Conservation (phyloP, 2,329 filamentous ascomycete genomes). For the Zalaria sp. region DNA sequence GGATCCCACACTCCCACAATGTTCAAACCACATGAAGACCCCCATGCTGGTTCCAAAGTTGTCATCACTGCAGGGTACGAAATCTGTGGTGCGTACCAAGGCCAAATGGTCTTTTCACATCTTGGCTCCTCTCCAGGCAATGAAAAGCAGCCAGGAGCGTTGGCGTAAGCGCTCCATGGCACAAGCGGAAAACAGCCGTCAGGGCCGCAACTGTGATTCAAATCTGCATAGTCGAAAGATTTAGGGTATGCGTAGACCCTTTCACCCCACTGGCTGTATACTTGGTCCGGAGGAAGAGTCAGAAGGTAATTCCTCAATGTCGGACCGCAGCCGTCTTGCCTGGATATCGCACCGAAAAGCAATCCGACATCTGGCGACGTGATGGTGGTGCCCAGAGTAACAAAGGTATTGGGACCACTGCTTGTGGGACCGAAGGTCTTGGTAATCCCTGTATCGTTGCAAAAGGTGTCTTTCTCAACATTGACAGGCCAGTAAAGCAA, state of each 20-base stretch:
- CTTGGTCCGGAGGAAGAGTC: background rate
- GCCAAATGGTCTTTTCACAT: background rate
- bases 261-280: background rate
- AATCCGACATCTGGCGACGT: background rate
- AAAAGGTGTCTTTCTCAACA: background rate
- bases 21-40: background rate
- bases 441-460: background rate
- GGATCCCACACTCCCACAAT: slow-evolving; percentile 1
- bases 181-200: background rate
- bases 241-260: background rate
- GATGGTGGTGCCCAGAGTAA: background rate
- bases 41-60: background rate
- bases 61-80: background rate
- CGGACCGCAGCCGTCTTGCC: background rate
- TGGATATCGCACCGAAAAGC: background rate
- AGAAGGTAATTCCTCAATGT: background rate
- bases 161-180: background rate
- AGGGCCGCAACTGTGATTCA: background rate
- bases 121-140: background rate
- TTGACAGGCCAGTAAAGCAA: background rate
- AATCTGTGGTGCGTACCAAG: background rate
- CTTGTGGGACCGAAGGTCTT: background rate
- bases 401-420: background rate
- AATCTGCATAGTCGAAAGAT: background rate
- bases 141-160: background rate